Conservation (phyloP, 2,329 filamentous ascomycete species). For the Diaporthe sp. region DNA sequence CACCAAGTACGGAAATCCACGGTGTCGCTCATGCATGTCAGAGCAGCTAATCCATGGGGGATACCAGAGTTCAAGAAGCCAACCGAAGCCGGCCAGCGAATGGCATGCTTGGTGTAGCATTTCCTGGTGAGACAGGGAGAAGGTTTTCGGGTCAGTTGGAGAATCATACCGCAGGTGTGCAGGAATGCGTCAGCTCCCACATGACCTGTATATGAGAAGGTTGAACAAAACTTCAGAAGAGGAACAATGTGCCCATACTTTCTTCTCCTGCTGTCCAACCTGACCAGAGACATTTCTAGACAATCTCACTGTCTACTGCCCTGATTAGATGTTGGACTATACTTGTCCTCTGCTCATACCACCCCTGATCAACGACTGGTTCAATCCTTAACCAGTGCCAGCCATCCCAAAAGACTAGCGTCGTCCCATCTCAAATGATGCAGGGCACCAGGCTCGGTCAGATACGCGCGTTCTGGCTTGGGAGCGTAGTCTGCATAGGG, state of each 20-base stretch:
- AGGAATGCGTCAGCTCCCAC: constrained; percentile 10
- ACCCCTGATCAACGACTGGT: background rate
- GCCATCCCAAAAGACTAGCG: background rate
- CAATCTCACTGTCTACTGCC: background rate
- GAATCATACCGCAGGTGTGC: background rate
- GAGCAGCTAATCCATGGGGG: background rate
- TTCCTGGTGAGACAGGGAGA: background rate
- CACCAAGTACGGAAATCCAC: background rate
- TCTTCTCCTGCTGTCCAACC: background rate
- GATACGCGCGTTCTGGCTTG: constrained; percentile 65
- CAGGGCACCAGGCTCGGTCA: constrained; percentile 51
- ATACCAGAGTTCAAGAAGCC: background rate
- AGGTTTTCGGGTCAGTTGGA: background rate
- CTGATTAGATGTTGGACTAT: background rate
- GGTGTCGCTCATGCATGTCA: constrained; percentile 10
- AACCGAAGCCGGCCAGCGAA: background rate
- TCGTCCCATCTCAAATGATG: constrained; percentile 36
- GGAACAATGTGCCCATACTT: background rate
- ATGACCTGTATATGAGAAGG: background rate
- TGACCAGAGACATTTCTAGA: background rate
- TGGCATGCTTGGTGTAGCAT: background rate
- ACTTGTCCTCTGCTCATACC: background rate
- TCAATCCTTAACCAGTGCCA: background rate
- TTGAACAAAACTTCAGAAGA: background rate
- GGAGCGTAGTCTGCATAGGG: constrained; percentile 64